Percentiles rank a stretch among this genome's conserved stretches.
Evolutionary conservation across 768 basidiomycete genomes (phyloP).

Genomic region (Auricularia cornea): DNA sequence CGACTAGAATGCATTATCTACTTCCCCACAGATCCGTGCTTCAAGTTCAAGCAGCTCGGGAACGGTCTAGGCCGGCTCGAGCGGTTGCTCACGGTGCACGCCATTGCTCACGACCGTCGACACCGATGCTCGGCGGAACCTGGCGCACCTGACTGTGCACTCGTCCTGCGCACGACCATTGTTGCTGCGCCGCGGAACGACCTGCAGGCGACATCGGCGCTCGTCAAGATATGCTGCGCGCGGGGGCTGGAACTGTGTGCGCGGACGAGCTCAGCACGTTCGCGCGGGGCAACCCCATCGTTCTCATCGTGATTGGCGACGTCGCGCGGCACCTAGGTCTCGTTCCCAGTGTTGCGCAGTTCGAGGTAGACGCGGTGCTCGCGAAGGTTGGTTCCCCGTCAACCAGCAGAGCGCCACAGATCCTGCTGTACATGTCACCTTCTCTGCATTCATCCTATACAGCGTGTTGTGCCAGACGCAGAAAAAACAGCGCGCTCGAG

Average conservation of each 20-base stretch:
- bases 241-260: no score
- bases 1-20: no score
- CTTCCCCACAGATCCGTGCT: conserved; percentile 79
- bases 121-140: no score
- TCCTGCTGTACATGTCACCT: no score
- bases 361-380: conserved; percentile 59
- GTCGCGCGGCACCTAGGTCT: conserved; percentile 87
- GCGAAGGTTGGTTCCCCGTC: no score
- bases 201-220: conserved; percentile 65
- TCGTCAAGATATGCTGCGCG: conserved; percentile 87
- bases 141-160: no score
- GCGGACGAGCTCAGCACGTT: conserved; percentile 92
- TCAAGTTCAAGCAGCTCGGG: conserved; percentile 82
- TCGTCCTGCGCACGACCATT: conserved; percentile 92
- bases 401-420: no score
- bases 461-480: no score
- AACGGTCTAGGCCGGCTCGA: conserved; percentile 86
- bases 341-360: conserved; percentile 71
- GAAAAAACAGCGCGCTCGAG: no score
- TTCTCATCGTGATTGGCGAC: conserved; percentile 67
- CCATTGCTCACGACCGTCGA: conserved; percentile 97
- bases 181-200: conserved; percentile 97
- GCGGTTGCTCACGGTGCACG: conserved; percentile 88
- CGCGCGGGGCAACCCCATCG: conserved; percentile 74
- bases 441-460: no score